phyloP scores from a whole-genome alignment of 2,329 filamentous ascomycete genomes.

The Penicillium sp. region DNA sequence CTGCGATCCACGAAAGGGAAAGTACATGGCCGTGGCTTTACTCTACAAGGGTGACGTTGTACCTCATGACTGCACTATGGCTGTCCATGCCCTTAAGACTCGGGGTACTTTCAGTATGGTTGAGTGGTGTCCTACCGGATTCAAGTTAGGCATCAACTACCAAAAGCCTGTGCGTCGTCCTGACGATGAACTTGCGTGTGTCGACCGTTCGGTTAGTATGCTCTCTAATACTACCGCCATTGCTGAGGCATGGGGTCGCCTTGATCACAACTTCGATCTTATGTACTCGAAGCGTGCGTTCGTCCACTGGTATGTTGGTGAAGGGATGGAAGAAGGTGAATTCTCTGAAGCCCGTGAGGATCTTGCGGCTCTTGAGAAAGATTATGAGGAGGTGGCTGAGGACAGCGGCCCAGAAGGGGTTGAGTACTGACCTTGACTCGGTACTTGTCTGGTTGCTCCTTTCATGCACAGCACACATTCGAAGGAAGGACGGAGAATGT shows the following conservation, averaged over 20 bases:
- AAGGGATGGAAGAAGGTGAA: constrained; percentile 91
- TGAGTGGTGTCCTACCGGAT: constrained; percentile 68
- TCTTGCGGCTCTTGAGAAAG: constrained; percentile 78
- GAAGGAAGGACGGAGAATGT: constrained; percentile 1
- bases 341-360: constrained; percentile 86
- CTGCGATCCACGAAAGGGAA: constrained; percentile 64
- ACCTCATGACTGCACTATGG: constrained; percentile 59
- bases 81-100: constrained; percentile 59
- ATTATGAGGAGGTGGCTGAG: constrained; percentile 78
- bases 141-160: constrained; percentile 68
- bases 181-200: constrained; percentile 52
- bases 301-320: constrained; percentile 75
- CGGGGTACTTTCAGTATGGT: constrained; percentile 65
- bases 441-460: background rate
- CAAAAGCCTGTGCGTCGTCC: constrained; percentile 56
- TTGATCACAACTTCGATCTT: constrained; percentile 67
- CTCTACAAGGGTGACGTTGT: constrained; percentile 66
- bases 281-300: constrained; percentile 70
- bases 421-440: background rate
- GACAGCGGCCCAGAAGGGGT: background rate
- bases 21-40: constrained; percentile 67
- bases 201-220: constrained; percentile 60
- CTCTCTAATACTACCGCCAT: constrained; percentile 67
- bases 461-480: background rate
- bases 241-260: constrained; percentile 62